Base-by-base conservation (phyloP, 257 asterid species). In the Avicennia marina region DNA sequence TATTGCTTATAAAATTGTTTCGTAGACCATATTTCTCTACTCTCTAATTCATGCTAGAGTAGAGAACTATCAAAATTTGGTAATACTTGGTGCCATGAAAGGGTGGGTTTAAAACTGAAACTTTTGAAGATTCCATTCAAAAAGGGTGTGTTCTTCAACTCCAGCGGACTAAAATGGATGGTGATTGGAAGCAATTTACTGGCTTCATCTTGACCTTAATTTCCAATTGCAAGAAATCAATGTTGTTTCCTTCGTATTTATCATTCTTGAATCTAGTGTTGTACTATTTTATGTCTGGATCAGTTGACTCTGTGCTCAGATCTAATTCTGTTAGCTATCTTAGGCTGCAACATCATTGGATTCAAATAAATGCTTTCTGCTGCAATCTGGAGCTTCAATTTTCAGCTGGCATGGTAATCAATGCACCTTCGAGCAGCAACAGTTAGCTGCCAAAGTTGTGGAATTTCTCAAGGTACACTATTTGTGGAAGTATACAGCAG, bases 331-430 rank as follows among this genome's bases (percentile, higher is more conserved):
- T 52, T 67, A 34, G 53, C 47, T 65, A 7, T 66, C 45, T 45
- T 75, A 91, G 98, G 90, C 60, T 64, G 87, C 95, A 45, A 63
- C 81, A 12, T 88, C 96, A 12, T 70, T 91, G 81, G 88, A 83
- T 79, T 73, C 95, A 20, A 61, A 80, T 36, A 94, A 83, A 56
- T 88, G 96, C 72, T 88, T 85, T 77, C 83, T 91, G 69, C 89
- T 89, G 51, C 98, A 91, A 85, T 75, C 96, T 56, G 95, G 95
- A 62, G 71, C 95, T 27, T 69, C 96, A 31, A 45, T 75, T 56
- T 88, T 88, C 82, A 78, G 76, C 62, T 91, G 98, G 98, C 86
- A 81, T 29, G 98, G 98, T 32, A 81, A 65, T 79, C 89, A 88
- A 61, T 80, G 96, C 70, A 66, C 90, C 49, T 72, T 69, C 11